phyloP scores from a whole-genome alignment of 1,284 basidiomycete genomes.

The Ceratobasidium sp. region DNA sequence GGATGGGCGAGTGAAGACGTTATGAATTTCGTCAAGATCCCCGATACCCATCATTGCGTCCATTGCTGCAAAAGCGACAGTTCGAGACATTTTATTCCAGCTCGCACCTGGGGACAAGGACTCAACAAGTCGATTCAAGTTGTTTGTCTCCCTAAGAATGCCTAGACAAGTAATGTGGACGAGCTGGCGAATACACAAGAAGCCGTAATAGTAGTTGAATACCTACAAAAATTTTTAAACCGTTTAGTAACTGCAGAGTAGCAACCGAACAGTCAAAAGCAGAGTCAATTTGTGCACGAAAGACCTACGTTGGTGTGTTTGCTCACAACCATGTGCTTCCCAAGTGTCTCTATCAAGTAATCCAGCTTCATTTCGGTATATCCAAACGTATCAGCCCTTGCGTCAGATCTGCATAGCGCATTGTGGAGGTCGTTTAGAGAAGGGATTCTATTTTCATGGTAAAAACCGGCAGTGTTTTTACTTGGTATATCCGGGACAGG shows the following conservation, averaged over 20 bases:
- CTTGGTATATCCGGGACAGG: not conserved
- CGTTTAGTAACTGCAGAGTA: not conserved
- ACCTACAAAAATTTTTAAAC: not conserved
- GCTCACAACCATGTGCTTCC: not conserved
- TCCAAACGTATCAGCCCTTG: not conserved
- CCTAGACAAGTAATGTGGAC: not conserved
- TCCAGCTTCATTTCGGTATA: not conserved
- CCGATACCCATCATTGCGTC: not conserved
- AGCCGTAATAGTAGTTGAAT: conserved; percentile 4
- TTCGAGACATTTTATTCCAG: not conserved
- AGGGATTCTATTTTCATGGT: not conserved
- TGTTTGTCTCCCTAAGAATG: not conserved
- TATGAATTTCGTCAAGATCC: not conserved
- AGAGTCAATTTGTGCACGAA: too few species aligned
- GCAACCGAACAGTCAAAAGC: too few species aligned
- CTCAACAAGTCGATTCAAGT: not conserved
- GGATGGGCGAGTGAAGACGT: not conserved
- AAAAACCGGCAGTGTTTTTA: not conserved
- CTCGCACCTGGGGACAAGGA: not conserved
- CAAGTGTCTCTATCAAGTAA: not conserved
- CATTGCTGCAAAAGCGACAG: not conserved
- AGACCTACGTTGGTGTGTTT: not conserved
- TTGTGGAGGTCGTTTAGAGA: not conserved
- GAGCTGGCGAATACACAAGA: not conserved
- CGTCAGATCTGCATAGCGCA: not conserved